Evolutionary conservation across 192 early-diverging fungal genomes (phyloP), one percentile per base, ranked within the genome.

Genomic region (Entomortierella lignicola): DNA sequence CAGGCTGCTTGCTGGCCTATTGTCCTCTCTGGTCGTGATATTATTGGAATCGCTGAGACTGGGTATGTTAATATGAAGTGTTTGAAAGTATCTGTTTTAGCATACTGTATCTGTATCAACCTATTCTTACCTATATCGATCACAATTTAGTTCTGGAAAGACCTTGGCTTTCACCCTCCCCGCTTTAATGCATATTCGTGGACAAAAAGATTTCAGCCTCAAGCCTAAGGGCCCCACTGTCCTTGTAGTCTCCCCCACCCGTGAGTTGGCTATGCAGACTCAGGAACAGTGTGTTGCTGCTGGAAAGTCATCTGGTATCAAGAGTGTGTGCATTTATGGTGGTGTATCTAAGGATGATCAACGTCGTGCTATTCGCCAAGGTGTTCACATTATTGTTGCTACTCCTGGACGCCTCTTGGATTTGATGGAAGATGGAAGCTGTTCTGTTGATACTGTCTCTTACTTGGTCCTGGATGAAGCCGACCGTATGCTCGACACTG

Each of bases 341-440:
- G 98, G 98, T 59, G 90, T 93, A 8, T 75, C 88, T 67, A 98
- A 98, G 88, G 71, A 86, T 72, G 83, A 86, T 55, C 92, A 95
- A 81, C 72, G 81, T 39, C 66, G 77, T 21, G 82, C 71, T 18
- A 77, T 91, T 31, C 73, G 73, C 32, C 54, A 55, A 21, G 91
- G 92, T 56, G 84, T 88, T 41, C 84, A 94, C 70, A 89, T 97
- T 51, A 85, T 96, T 56, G 93, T 99, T 1, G 98, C 97, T 8
- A 99, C 98, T 12, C 98, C 98, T 18, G 98, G 98, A 30, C 90
- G 98, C 37, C 83, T 99, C 71, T 86, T 99, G 41, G 98, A 99
- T 87, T 79, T 99, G 55, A 77, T 97, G 27, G 93, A 95, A 84
- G 91, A 93, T 82, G 86, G 91, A 75, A 85, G 83, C 29, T 88